Base-by-base conservation (phyloP, 2,329 filamentous ascomycete genomes). In the Fusarium sp. region DNA sequence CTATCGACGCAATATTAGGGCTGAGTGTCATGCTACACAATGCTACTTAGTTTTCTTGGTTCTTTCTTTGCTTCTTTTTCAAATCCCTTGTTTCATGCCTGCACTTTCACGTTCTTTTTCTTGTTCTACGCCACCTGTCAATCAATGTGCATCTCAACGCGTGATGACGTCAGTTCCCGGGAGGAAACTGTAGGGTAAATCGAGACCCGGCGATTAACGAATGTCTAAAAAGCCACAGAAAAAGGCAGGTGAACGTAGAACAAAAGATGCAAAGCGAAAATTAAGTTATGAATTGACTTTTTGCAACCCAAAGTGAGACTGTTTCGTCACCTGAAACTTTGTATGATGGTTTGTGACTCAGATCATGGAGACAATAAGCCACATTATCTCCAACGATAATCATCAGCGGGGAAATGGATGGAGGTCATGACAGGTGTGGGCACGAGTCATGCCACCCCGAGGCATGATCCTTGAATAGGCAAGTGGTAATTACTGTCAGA, bases 401-500 rank as follows among this genome's bases (percentile, higher is more conserved):
- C 47, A 14, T n/a, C 47, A 31, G 27, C 47, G 27, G 47, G 18
- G 27, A 54, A 54, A 54, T 34, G 27, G 47, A 31, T 34, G 27
- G 47, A 31, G 18, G 47, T 54, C 47, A 54, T 54, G 47, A 54
- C 27, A 54, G 47, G 18, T 31, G 27, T 54, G 27, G 5, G 5
- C 11, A 54, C 54, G 54, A 57, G 54, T 57, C 54, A 57, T 57
- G 54, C 34, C 5, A 57, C n/a, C 54, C 31, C 31, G 9, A 57
- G 29, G 54, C 47, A 57, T 57, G 29, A 35, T 40, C 29, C 58
- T 24, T 11, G 22, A 47, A 34, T 45, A 34, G 58, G 40, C 40
- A 61, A 47, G 58, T 61, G 58, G 38, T 60, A 45, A 60, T 45
- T 34, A 34, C 38, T 8, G 37, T 45, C 18, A 47, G 58, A 47